Evolutionary conservation across 345 rosid species (phyloP).

Genomic region (Corchorus capsularis): DNA sequence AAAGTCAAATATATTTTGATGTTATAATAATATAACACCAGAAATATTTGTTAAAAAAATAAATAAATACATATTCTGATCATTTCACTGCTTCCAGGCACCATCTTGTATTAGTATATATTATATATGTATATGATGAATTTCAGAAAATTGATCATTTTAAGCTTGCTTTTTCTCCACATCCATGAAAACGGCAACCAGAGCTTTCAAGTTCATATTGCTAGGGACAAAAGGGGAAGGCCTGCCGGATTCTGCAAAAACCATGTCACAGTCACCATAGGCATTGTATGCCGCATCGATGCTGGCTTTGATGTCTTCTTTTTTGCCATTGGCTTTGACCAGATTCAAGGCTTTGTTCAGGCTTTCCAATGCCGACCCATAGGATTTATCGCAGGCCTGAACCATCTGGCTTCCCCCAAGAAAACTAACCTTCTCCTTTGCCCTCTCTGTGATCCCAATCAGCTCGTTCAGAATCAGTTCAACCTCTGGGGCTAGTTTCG

Average conservation of each 20-base stretch:
- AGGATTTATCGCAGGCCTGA: background rate
- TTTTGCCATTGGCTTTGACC: background rate
- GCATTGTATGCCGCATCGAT: background rate
- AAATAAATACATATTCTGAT: no score
- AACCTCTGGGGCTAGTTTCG: background rate
- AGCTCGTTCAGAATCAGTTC: background rate
- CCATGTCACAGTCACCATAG: background rate
- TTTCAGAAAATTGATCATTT: no score
- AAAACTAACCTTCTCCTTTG: background rate
- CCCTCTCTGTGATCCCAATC: background rate
- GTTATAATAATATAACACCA: no score
- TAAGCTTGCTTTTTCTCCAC: no score
- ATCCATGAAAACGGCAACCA: background rate
- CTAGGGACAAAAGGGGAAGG: background rate
- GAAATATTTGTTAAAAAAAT: no score
- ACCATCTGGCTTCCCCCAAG: slow-evolving; percentile 8
- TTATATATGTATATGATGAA: no score
- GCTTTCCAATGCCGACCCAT: background rate
- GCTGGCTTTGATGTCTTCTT: background rate
- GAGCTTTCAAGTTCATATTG: background rate
- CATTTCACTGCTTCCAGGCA: no score
- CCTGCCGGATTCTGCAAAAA: background rate
- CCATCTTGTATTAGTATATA: no score
- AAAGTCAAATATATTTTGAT: no score
- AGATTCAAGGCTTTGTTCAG: slow-evolving; percentile 6